A percentile compares a stretch with the other conserved stretches of the same genome.
Conservation (phyloP, 2,329 filamentous ascomycete species). For the Paecilomyces fulvus region DNA sequence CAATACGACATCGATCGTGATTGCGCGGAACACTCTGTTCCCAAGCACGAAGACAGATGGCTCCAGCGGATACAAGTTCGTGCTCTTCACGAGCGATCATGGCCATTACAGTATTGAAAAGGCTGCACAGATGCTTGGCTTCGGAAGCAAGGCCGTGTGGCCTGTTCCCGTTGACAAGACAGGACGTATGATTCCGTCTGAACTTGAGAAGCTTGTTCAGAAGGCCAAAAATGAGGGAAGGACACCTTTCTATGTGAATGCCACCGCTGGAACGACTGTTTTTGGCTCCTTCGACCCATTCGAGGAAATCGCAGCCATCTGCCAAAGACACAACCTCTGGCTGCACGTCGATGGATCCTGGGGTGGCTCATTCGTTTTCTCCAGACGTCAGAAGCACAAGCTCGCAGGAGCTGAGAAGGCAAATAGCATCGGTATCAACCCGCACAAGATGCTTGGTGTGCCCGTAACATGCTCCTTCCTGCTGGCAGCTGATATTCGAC, state of each 20-base stretch:
- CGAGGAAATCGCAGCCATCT: constrained; percentile 59
- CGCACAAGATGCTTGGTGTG: constrained; percentile 94
- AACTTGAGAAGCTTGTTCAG: constrained; percentile 55
- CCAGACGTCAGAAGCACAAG: constrained; percentile 52
- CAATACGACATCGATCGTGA: constrained; percentile 75
- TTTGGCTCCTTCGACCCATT: constrained; percentile 83
- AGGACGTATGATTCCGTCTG: constrained; percentile 62
- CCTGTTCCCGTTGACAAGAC: constrained; percentile 62
- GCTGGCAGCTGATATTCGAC: constrained; percentile 63
- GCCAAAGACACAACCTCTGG: constrained; percentile 68
- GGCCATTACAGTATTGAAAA: constrained; percentile 95
- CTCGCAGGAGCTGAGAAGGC: constrained; percentile 65
- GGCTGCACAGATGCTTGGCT: constrained; percentile 80
- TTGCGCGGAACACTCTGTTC: constrained; percentile 79
- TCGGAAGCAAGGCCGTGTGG: constrained; percentile 68
- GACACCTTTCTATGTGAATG: constrained; percentile 90
- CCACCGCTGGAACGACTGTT: constrained; percentile 90
- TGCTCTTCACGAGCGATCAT: constrained; percentile 79
- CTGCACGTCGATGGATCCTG: constrained; percentile 88
- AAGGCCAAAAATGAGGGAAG: constrained; percentile 58
- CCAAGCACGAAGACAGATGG: constrained; percentile 68
- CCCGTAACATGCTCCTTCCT: constrained; percentile 89
- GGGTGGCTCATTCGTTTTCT: constrained; percentile 81
- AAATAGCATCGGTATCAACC: constrained; percentile 78
- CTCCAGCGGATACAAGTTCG: constrained; percentile 57